Conservation (phyloP, 2,329 filamentous ascomycete species). For the Pleoardoris graminearum region DNA sequence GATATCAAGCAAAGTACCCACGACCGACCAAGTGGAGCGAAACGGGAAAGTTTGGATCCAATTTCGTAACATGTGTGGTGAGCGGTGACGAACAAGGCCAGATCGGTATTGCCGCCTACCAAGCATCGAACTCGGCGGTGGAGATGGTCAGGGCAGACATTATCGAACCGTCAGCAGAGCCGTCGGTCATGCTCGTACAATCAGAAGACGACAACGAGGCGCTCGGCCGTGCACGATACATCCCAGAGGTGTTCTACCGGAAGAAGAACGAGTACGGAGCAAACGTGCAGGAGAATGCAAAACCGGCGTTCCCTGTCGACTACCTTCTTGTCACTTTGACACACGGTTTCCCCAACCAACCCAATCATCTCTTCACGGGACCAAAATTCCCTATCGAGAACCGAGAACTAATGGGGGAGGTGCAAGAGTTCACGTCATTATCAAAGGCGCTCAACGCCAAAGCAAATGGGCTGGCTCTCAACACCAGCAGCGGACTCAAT, state of each 20-base stretch:
- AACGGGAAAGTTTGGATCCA: slow-evolving; percentile 88
- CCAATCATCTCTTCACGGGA: slow-evolving; percentile 74
- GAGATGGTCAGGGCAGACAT: slow-evolving; percentile 97
- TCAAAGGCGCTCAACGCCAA: slow-evolving; percentile 68
- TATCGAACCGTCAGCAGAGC: slow-evolving; percentile 91
- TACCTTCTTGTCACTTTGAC: slow-evolving; percentile 95
- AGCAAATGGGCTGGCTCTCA: slow-evolving; percentile 55
- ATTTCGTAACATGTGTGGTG: slow-evolving; percentile 94
- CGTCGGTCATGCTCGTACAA: slow-evolving; percentile 90
- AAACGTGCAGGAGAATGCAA: slow-evolving; percentile 96
- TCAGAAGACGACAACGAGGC: slow-evolving; percentile 84
- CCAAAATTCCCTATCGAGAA: slow-evolving; percentile 88
- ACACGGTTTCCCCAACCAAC: slow-evolving; percentile 86
- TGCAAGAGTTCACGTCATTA: slow-evolving; percentile 73
- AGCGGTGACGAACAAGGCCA: slow-evolving; percentile 89
- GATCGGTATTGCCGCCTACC: slow-evolving; percentile 88
- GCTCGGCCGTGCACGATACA: slow-evolving; percentile 75
- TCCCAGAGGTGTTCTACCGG: slow-evolving; percentile 96
- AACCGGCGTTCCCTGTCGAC: slow-evolving; percentile 93
- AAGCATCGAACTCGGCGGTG: slow-evolving; percentile 91
- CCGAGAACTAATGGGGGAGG: slow-evolving; percentile 80
- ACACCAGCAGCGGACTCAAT: slow-evolving; percentile 65
- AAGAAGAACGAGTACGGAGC: slow-evolving; percentile 95
- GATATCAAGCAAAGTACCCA: slow-evolving; percentile 84
- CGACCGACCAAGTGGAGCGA: slow-evolving; percentile 97